Percentiles rank a stretch among this genome's conserved stretches.
These are phyloP conservation scores for Diutina siamensis DNA, from an alignment of 1,139 yeast genomes.

Conservation along the genomic window DNA sequence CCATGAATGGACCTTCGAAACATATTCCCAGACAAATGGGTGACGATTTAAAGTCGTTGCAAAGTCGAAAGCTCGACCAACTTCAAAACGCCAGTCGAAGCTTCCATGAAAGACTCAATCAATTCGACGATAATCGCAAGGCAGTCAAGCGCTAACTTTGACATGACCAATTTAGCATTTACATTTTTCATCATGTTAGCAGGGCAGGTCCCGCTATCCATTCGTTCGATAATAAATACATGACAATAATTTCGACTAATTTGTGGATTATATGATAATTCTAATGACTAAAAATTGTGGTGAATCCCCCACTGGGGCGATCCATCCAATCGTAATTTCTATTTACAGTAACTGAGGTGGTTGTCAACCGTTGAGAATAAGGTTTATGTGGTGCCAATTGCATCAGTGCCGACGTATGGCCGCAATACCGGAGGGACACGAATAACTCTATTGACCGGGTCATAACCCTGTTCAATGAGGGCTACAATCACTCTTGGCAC, in stretches of 20 bases:
- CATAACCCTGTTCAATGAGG: constrained; percentile 72
- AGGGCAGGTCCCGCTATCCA: too few species aligned
- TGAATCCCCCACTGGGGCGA: too few species aligned
- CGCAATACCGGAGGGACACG: constrained; percentile 58
- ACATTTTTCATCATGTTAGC: too few species aligned
- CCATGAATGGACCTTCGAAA: not conserved
- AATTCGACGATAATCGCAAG: not conserved
- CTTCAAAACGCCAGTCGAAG: constrained; percentile 6
- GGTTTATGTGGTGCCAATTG: not conserved
- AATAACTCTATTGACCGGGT: constrained; percentile 42
- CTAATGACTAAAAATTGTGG: too few species aligned
- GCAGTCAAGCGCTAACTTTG: not conserved
- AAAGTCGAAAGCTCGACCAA: not conserved
- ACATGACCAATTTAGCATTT: too few species aligned
- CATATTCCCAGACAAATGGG: not conserved
- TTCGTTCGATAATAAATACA: too few species aligned
- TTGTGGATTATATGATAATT: too few species aligned
- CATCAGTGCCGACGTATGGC: constrained; percentile 40
- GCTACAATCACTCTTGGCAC: constrained; percentile 88
- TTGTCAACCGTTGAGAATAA: not conserved
- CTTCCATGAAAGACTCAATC: constrained; percentile 1
- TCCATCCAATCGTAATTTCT: too few species aligned
- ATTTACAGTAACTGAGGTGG: not conserved
- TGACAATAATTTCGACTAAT: too few species aligned
- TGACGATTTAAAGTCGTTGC: not conserved